phyloP scores from a whole-genome alignment of 257 asterid species.

The Nicotiana sylvestris region DNA sequence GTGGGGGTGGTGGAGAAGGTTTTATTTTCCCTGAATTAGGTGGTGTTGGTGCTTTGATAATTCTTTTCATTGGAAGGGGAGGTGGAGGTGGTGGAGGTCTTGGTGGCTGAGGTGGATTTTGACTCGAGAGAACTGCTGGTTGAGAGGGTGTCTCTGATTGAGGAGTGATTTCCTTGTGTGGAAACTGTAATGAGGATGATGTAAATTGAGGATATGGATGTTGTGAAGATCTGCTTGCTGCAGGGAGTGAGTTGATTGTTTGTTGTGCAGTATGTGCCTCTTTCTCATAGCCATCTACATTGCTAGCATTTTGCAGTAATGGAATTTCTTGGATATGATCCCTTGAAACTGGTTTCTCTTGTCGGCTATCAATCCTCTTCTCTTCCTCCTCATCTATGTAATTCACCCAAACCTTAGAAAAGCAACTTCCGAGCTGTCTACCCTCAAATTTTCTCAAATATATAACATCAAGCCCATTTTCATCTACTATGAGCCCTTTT shows the following conservation, averaged over 20 bases:
- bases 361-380: conserved; percentile 36
- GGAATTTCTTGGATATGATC: conserved; percentile 55
- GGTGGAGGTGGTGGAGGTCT: conserved; percentile 31
- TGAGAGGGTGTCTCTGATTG: background rate
- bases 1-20: conserved; percentile 34
- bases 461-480: conserved; percentile 63
- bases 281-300: conserved; percentile 15
- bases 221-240: conserved; percentile 4
- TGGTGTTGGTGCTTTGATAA: conserved; percentile 18
- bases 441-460: conserved; percentile 44
- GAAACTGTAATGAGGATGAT: conserved; percentile 19
- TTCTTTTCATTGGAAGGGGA: conserved; percentile 17
- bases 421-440: conserved; percentile 35
- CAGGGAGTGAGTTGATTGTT: conserved; percentile 1
- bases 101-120: conserved; percentile 21
- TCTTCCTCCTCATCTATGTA: conserved; percentile 52
- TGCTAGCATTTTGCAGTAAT: conserved; percentile 33
- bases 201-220: conserved; percentile 11
- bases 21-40: conserved; percentile 15
- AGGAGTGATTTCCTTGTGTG: background rate
- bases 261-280: conserved; percentile 2
- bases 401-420: conserved; percentile 69
- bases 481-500: conserved; percentile 62
- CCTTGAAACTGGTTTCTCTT: conserved; percentile 21
- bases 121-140: background rate